These are phyloP conservation scores for Penicillium janthinellum DNA, from an alignment of 2,329 filamentous ascomycete species.

Conservation along the genomic window DNA sequence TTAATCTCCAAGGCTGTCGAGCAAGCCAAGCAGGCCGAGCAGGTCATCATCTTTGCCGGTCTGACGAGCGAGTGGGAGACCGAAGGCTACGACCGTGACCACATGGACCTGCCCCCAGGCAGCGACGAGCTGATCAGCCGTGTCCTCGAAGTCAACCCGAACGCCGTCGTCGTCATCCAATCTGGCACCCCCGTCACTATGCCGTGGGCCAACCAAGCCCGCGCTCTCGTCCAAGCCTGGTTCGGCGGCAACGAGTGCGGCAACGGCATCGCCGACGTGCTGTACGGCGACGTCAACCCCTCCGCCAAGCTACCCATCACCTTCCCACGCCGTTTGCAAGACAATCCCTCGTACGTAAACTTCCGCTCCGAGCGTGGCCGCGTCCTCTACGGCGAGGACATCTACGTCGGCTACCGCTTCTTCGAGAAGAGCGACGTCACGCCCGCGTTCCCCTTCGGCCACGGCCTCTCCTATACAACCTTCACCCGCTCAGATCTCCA, in stretches of 20 bases:
- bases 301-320: conserved; percentile 73
- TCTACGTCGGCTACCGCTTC: conserved; percentile 80
- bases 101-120: conserved; percentile 59
- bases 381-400: conserved; percentile 75
- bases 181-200: conserved; percentile 69
- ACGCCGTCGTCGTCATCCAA: conserved; percentile 73
- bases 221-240: conserved; percentile 73
- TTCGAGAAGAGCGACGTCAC: conserved; percentile 70
- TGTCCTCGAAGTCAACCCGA: conserved; percentile 67
- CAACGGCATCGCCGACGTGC: conserved; percentile 75
- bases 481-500: conserved; percentile 60
- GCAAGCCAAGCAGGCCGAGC: conserved; percentile 69
- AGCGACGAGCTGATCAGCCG: conserved; percentile 63
- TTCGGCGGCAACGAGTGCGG: conserved; percentile 87
- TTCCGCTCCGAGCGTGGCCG: conserved; percentile 70
- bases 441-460: conserved; percentile 75
- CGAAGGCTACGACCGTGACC: conserved; percentile 65
- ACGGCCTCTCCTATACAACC: conserved; percentile 75
- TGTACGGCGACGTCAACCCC: conserved; percentile 74
- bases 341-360: conserved; percentile 77
- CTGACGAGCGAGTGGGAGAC: conserved; percentile 82
- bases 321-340: conserved; percentile 68
- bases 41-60: conserved; percentile 76
- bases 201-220: conserved; percentile 49
- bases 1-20: conserved; percentile 68